phyloP scores from a whole-genome alignment of 768 basidiomycete genomes.

The Psilocybe subaeruginosa region DNA sequence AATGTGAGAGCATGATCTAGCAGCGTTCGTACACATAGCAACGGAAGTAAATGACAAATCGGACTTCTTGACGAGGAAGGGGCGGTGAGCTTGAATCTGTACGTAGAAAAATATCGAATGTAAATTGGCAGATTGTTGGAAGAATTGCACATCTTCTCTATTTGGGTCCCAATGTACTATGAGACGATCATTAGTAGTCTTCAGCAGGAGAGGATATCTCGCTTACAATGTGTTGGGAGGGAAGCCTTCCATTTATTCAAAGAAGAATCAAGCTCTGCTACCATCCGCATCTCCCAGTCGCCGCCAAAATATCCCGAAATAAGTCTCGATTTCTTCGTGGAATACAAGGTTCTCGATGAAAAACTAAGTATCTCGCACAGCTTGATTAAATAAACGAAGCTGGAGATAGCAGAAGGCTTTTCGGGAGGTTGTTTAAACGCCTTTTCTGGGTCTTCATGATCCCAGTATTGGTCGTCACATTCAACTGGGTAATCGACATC shows the following conservation, averaged over 20 bases:
- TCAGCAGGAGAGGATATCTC: neutral
- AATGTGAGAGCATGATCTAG: constrained; percentile 78
- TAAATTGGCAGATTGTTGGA: constrained; percentile 66
- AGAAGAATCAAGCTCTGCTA: constrained; percentile 71
- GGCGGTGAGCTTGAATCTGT: constrained; percentile 77
- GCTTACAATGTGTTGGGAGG: constrained; percentile 61
- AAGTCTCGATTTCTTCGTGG: constrained; percentile 76
- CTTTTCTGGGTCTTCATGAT: constrained; percentile 53
- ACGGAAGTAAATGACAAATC: constrained; percentile 62
- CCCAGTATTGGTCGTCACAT: constrained; percentile 81
- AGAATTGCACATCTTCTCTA: constrained; percentile 41
- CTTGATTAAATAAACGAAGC: constrained; percentile 58
- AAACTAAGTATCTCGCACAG: constrained; percentile 68
- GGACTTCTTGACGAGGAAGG: constrained; percentile 67
- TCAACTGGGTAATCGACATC: constrained; percentile 70
- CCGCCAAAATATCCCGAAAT: constrained; percentile 61
- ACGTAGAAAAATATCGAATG: constrained; percentile 54
- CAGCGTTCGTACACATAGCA: constrained; percentile 79
- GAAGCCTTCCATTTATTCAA: constrained; percentile 73
- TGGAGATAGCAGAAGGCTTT: constrained; percentile 58
- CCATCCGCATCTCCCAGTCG: constrained; percentile 69
- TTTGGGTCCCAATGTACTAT: constrained; percentile 57
- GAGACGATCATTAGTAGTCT: neutral
- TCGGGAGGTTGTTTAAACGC: constrained; percentile 72
- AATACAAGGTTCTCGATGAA: constrained; percentile 76